Evolutionary conservation across 169 alveolate species (phyloP).

Genomic region (Eimeria sp.): DNA sequence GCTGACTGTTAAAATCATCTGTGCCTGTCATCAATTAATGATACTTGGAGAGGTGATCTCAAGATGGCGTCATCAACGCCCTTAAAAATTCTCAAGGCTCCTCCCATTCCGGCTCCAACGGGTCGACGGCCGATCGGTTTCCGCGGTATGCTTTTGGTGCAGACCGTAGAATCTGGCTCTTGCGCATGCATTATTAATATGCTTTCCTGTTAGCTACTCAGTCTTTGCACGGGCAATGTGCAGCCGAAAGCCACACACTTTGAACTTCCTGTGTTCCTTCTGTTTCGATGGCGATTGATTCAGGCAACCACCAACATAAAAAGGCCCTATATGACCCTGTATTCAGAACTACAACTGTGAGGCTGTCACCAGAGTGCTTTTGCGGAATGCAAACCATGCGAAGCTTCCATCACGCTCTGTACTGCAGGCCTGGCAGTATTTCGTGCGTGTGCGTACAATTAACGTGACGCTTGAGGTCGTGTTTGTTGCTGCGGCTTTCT

Average conservation of each 20-base stretch:
- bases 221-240: not conserved
- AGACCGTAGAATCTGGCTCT: not conserved
- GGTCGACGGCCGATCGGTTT: slow-evolving; percentile 81
- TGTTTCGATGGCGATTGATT: not conserved
- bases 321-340: slow-evolving; percentile 92
- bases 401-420: not conserved
- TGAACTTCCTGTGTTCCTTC: not conserved
- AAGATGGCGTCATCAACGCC: slow-evolving; percentile 75
- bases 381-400: not conserved
- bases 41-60: not conserved
- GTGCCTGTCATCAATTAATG: not conserved
- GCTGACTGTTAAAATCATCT: not conserved
- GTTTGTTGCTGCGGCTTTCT: not conserved
- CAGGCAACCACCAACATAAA: slow-evolving; percentile 93
- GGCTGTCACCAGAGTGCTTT: not conserved
- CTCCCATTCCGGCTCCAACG: slow-evolving; percentile 79
- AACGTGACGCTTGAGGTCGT: not conserved
- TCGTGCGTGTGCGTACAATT: not conserved
- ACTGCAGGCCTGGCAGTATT: not conserved
- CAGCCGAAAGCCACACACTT: not conserved
- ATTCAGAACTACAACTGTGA: slow-evolving; percentile 93
- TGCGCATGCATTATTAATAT: not conserved
- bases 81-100: slow-evolving; percentile 67
- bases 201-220: not conserved
- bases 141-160: slow-evolving; percentile 58